Evolutionary conservation across 1,284 basidiomycete species (phyloP).

Genomic region (Puccinia coronata): DNA sequence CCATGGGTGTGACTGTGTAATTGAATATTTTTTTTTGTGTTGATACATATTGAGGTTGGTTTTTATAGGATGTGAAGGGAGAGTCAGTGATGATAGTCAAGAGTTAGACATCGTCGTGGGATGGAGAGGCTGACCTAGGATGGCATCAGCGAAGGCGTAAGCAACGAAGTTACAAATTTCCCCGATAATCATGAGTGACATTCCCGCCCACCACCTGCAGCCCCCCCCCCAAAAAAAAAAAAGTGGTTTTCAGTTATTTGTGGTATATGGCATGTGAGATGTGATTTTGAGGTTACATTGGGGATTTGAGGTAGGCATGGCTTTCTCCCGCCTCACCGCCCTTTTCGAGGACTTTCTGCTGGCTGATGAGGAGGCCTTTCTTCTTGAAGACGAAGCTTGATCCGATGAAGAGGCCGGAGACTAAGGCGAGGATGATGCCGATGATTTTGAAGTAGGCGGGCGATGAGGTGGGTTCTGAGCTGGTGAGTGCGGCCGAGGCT

Average conservation of each 20-base stretch:
- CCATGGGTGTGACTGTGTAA: constrained; percentile 77
- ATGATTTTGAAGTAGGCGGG: constrained; percentile 62
- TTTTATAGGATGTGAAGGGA: too few relatives aligned
- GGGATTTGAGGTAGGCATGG: constrained; percentile 60
- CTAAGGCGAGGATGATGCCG: constrained; percentile 74
- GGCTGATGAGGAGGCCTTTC: constrained; percentile 69
- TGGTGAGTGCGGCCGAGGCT: constrained; percentile 1
- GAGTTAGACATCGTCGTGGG: background rate
- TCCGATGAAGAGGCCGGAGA: constrained; percentile 85
- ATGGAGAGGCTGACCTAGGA: constrained; percentile 55
- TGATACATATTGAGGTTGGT: constrained; percentile 57
- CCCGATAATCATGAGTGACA: constrained; percentile 67
- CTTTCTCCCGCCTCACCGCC: constrained; percentile 51
- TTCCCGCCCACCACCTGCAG: constrained; percentile 54
- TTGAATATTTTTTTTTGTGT: constrained; percentile 53
- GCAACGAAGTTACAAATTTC: constrained; percentile 77
- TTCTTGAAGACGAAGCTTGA: constrained; percentile 95
- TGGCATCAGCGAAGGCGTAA: constrained; percentile 72
- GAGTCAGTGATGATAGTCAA: too few relatives aligned
- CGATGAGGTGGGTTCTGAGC: background rate
- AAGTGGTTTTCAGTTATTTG: background rate
- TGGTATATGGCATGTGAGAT: constrained; percentile 27
- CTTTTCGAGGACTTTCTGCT: constrained; percentile 60
- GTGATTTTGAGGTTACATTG: constrained; percentile 33
- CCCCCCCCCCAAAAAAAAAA: background rate